Base-by-base conservation (phyloP, 176 grass and related monocot genomes). In the Bothriochloa decipiens region DNA sequence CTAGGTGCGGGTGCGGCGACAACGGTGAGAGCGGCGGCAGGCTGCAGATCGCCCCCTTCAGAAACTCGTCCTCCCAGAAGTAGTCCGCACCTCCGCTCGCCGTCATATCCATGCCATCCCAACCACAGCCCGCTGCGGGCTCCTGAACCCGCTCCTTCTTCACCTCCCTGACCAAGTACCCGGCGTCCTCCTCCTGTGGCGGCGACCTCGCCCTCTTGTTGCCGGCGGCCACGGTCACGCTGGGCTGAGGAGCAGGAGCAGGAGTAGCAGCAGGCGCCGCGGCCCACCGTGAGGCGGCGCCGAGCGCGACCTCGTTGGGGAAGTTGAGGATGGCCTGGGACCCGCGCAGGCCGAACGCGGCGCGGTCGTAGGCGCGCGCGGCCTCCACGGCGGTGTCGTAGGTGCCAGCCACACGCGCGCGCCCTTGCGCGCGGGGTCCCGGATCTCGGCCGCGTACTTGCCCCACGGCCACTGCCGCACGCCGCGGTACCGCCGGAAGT, bases 361-460 rank as follows among this genome's bases (percentile, higher is more conserved):
- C 91, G 55, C 75, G 75, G 74, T 98, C 96, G 79, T 98, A 98
- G 26, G 96, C 89, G 2, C 91, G 85, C 65, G 96, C 92, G 39
- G 96, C 96, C 64, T 88, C 85, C 43, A 95, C 77, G 62, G 92
- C 96, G 36, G 89, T 85, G 85, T 90, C 89, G 80, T 95, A 98
- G 55, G 92, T 98, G 23, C 96, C 65, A 98, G 96, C 96, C 96
- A 98, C 71, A 95, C 92, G 50, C 96, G 91, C 7, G 96, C 61
- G 0, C 84, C 89, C 80, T 87, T 78, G 75, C 88, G 68, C 83
- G 82, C 88, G 8, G 92, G 87, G 86, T 97, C 95, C 6, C 95
- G 88, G 49, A 97, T 97, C 84, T 97, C 95, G 70, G 92, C 95
- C 25, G 92, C 92, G 73, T 78, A 97, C 84, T 92, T 97, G 1